These are phyloP conservation scores for Aspergillus puulaauensis DNA, from an alignment of 2,329 filamentous ascomycete species.

Conservation along the genomic window DNA sequence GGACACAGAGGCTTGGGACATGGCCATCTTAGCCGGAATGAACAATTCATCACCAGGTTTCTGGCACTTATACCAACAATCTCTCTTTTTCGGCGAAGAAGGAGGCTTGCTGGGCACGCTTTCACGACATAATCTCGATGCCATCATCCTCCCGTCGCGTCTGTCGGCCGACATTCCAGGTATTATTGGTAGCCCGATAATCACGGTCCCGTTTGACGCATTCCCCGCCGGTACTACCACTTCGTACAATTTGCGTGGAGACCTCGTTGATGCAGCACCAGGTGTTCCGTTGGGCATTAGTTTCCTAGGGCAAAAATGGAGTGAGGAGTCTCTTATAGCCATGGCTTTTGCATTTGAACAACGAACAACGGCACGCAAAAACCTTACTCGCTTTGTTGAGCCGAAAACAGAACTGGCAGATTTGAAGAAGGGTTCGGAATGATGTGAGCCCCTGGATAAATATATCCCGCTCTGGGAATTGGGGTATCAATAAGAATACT, in stretches of 20 bases:
- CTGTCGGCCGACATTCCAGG: slow-evolving; percentile 52
- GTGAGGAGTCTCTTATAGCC: slow-evolving; percentile 61
- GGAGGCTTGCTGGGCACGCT: slow-evolving; percentile 64
- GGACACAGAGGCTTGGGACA: slow-evolving; percentile 60
- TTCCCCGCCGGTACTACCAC: slow-evolving; percentile 49
- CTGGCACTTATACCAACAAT: slow-evolving; percentile 56
- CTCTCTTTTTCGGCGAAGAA: slow-evolving; percentile 55
- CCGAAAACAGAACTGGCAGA: slow-evolving; percentile 47
- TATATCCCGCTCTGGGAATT: too few species aligned
- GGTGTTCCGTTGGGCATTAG: slow-evolving; percentile 62
- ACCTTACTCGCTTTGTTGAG: slow-evolving; percentile 50
- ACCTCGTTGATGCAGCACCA: slow-evolving; percentile 55
- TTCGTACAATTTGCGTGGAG: slow-evolving; percentile 44
- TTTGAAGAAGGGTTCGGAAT: not conserved
- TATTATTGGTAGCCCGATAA: slow-evolving; percentile 58
- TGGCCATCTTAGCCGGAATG: slow-evolving; percentile 51
- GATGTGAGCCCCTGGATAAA: too few species aligned
- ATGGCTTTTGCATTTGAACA: slow-evolving; percentile 71
- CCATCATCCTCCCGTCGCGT: slow-evolving; percentile 60
- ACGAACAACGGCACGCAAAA: slow-evolving; percentile 50
- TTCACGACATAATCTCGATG: slow-evolving; percentile 57
- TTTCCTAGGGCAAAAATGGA: slow-evolving; percentile 62
- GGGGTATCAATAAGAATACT: not conserved
- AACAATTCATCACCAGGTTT: slow-evolving; percentile 59
- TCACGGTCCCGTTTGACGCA: slow-evolving; percentile 64